Conservation (phyloP, 495 filamentous ascomycete genomes). For the Cryomyces minteri region DNA sequence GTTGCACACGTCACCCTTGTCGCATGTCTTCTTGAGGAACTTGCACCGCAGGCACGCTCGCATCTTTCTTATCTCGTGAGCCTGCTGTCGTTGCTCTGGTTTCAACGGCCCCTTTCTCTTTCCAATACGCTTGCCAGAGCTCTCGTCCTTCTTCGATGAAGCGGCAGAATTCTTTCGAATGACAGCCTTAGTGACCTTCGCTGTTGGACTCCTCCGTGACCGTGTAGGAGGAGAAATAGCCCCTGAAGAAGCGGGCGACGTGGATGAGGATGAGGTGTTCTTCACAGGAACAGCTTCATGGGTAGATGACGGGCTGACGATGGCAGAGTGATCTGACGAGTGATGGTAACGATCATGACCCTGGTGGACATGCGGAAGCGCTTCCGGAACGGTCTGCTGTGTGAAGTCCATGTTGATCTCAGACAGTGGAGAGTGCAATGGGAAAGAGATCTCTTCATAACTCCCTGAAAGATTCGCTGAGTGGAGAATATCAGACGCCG, state of each 20-base stretch:
- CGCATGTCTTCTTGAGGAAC: constrained; percentile 94
- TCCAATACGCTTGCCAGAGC: constrained; percentile 75
- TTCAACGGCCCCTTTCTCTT: constrained; percentile 69
- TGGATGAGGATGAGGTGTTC: constrained; percentile 34
- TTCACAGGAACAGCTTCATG: constrained; percentile 56
- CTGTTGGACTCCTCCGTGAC: constrained; percentile 51
- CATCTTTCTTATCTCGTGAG: constrained; percentile 81
- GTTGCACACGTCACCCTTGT: constrained; percentile 83
- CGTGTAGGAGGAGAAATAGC: constrained; percentile 41
- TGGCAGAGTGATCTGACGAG: constrained; percentile 24
- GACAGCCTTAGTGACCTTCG: constrained; percentile 64
- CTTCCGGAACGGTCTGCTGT: constrained; percentile 11
- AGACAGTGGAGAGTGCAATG: constrained; percentile 42
- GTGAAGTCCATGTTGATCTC: constrained; percentile 16
- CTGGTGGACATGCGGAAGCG: constrained; percentile 8
- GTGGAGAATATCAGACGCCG: constrained; percentile 47
- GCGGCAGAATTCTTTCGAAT: constrained; percentile 42
- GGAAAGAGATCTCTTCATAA: constrained; percentile 57
- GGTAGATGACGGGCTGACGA: constrained; percentile 46
- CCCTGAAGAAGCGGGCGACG: constrained; percentile 25
- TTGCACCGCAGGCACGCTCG: constrained; percentile 89
- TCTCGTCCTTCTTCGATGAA: constrained; percentile 55
- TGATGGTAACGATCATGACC: constrained; percentile 28
- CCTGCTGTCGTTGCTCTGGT: constrained; percentile 88
- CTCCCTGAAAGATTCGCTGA: constrained; percentile 45